Conservation (phyloP, 495 filamentous ascomycete species). For the Podospora pseudocomata region DNA sequence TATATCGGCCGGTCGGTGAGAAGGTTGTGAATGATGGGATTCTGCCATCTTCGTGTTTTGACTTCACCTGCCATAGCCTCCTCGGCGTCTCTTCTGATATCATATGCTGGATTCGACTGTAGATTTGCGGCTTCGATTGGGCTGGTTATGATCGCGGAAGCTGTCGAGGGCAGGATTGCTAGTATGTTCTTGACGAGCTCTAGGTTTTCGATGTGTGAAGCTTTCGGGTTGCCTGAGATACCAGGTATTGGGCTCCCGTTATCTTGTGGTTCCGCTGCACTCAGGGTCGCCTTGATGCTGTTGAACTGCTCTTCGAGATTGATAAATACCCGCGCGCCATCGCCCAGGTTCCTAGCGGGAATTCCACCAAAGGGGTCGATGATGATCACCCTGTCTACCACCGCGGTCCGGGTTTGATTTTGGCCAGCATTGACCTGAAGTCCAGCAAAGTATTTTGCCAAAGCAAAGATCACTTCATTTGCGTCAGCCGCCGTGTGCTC, state of each 20-base stretch:
- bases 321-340: conserved; percentile 81
- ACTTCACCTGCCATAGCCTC: conserved; percentile 59
- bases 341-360: conserved; percentile 61
- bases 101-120: conserved; percentile 7
- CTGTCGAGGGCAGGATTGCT: conserved; percentile 74
- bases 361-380: conserved; percentile 87
- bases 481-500: conserved; percentile 52
- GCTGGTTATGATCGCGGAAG: conserved; percentile 83
- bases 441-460: conserved; percentile 70
- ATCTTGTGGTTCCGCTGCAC: conserved; percentile 1
- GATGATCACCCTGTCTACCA: conserved; percentile 82
- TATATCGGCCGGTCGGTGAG: conserved; percentile 91
- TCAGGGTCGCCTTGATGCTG: conserved; percentile 60
- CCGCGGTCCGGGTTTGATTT: conserved; percentile 50
- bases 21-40: conserved; percentile 94
- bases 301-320: conserved; percentile 90
- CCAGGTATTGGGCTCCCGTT: neutral
- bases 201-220: conserved; percentile 66
- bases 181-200: conserved; percentile 63
- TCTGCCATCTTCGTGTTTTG: conserved; percentile 70
- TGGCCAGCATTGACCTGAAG: conserved; percentile 37
- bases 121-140: conserved; percentile 57
- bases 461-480: conserved; percentile 65
- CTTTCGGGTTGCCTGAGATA: conserved; percentile 2
- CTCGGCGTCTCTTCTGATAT: conserved; percentile 43